These are phyloP conservation scores for Barnettozyma populi DNA, from an alignment of 805 yeast genomes.

Conservation along the genomic window DNA sequence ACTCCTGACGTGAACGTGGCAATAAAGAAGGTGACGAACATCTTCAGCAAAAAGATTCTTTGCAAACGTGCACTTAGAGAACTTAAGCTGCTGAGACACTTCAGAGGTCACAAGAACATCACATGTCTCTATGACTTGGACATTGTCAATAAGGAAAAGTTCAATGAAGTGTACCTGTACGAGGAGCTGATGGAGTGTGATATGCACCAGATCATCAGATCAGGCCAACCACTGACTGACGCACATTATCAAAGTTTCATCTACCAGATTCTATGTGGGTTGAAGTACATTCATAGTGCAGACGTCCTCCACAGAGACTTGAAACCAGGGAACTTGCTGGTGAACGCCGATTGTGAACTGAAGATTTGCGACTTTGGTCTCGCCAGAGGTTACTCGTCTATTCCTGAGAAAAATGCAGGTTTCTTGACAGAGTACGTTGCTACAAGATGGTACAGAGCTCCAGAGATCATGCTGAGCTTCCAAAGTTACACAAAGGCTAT, in stretches of 20 bases:
- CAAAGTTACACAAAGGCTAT: slow-evolving; percentile 95
- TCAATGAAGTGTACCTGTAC: slow-evolving; percentile 88
- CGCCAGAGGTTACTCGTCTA: slow-evolving; percentile 84
- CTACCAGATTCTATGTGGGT: slow-evolving; percentile 87
- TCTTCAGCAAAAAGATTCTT: slow-evolving; percentile 83
- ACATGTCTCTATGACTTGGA: slow-evolving; percentile 94
- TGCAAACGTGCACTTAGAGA: slow-evolving; percentile 92
- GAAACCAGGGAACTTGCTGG: slow-evolving; percentile 89
- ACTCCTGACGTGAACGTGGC: slow-evolving; percentile 81
- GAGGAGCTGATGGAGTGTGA: slow-evolving; percentile 99
- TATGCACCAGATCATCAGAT: slow-evolving; percentile 93
- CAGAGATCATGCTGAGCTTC: slow-evolving; percentile 92
- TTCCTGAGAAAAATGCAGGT: slow-evolving; percentile 84
- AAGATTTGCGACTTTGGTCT: slow-evolving; percentile 96
- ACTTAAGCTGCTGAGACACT: slow-evolving; percentile 82
- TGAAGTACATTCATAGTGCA: slow-evolving; percentile 84
- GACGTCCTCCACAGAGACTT: slow-evolving; percentile 91
- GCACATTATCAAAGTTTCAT: slow-evolving; percentile 91
- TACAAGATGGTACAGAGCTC: slow-evolving; percentile 98
- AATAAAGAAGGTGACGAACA: slow-evolving; percentile 91
- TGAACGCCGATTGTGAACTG: slow-evolving; percentile 94
- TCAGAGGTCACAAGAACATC: slow-evolving; percentile 93
- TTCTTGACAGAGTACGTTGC: slow-evolving; percentile 97
- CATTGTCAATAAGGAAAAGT: slow-evolving; percentile 63
- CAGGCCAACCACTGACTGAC: slow-evolving; percentile 90